Conservation (phyloP, 2,329 filamentous ascomycete species). For the Fusarium sp. region DNA sequence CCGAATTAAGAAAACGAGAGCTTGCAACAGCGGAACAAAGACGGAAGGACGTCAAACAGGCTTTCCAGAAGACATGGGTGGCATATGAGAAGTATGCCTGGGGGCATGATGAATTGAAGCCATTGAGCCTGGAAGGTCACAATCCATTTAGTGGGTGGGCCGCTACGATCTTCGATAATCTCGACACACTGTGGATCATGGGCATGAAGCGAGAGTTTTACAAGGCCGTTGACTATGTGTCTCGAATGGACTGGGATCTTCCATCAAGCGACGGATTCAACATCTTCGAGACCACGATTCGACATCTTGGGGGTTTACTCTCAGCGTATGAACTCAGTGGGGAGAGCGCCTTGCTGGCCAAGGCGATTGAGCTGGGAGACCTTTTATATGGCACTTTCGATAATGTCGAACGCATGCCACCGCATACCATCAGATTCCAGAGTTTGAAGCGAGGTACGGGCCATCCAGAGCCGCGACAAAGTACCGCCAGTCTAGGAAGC, state of each 20-base stretch:
- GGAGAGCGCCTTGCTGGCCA: slow-evolving; percentile 65
- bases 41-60: slow-evolving; percentile 59
- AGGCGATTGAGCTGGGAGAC: slow-evolving; percentile 72
- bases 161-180: slow-evolving; percentile 71
- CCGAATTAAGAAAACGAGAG: slow-evolving; percentile 30
- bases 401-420: slow-evolving; percentile 74
- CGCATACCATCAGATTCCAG: slow-evolving; percentile 59
- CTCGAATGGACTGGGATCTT: slow-evolving; percentile 61
- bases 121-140: slow-evolving; percentile 61
- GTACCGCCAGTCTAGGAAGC: slow-evolving; percentile 63
- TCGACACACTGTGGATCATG: slow-evolving; percentile 78
- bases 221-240: slow-evolving; percentile 67
- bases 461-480: slow-evolving; percentile 49
- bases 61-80: slow-evolving; percentile 67
- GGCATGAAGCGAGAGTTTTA: slow-evolving; percentile 73
- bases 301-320: slow-evolving; percentile 75
- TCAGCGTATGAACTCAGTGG: slow-evolving; percentile 76
- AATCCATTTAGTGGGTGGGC: slow-evolving; percentile 73
- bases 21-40: slow-evolving; percentile 18
- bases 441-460: slow-evolving; percentile 54
- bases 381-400: slow-evolving; percentile 74
- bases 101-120: slow-evolving; percentile 71
- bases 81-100: slow-evolving; percentile 72
- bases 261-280: slow-evolving; percentile 64
- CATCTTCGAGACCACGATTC: slow-evolving; percentile 76